Base-by-base conservation (phyloP, 768 basidiomycete genomes). In the Hypsizygus marmoreus region DNA sequence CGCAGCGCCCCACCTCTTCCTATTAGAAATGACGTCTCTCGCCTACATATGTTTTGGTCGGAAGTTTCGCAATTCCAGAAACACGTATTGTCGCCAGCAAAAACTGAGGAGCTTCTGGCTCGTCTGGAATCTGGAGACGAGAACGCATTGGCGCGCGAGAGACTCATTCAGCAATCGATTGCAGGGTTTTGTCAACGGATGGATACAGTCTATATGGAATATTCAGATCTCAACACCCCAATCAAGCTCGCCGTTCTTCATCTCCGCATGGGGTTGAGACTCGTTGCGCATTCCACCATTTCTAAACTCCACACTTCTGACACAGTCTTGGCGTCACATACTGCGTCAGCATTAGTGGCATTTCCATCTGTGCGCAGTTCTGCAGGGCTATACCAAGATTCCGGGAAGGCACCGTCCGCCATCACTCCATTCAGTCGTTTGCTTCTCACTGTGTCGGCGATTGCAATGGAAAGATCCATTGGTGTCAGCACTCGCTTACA, bases 131-230 rank as follows among this genome's bases (percentile, higher is more conserved):
- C 57, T 5, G 59, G 65, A 14, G 69, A 75, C 6, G 32, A 60
- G 4, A 64, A 68, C 45, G 76, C 76, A 14, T 32, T 56, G 4
- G 63, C 72, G 28, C 81, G 82, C 14, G 91, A 93, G 66, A 67
- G 75, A 33, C 82, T 89, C 30, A 60, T 90, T 20, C 94, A 97
- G 61, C 80, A 85, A 32, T 88, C 91, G 3, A 78, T 95, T 35
- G 68, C 77, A 1, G 85, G 88, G 6, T 95, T 98, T 59, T 67
- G 75, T 28, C 87, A 82, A 38, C 81, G 95, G 8, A 66, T 97
- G 45, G 73, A 78, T 37, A 66, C 70, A 2, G 77, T 76, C 17
- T 97, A 95, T 63, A 60, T 72, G 0, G 83, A 88, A 25, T 86
- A 84, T 52, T 62, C 65, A 20, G 95, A 98, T 64, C 73, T 98